Base-by-base conservation (phyloP, 192 early-diverging fungal species). In the Umbelopsis vinacea region DNA sequence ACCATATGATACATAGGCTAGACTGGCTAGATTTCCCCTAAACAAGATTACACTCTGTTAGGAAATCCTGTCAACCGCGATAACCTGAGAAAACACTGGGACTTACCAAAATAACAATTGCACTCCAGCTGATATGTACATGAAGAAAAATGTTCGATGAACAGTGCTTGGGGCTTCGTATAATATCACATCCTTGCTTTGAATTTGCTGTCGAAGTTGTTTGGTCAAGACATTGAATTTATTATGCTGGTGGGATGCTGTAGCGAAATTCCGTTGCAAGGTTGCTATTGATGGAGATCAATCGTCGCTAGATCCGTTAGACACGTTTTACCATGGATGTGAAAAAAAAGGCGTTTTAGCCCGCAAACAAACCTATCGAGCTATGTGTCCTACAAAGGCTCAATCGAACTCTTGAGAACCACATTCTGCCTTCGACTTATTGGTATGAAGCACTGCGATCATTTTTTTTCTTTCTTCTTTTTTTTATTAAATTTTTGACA, bases 31-130 rank as follows among this genome's bases (percentile, higher is more conserved):
- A 66, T 81, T 76, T 21, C 79, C 79, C 78, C 76, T 78, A 67
- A 15, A 24, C 21, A 14, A 38, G 23, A 19, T 55, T 26, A 0
- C 29, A 50, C 4, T 57, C 17, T 24, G 15, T 29, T 19, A 55
- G 17, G 17, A 48, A 70, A 19, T 21, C 7, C 2, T 29, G 11
- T 15, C 3, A 38, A 19, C 7, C 38, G 17, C 45, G 2, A 9
- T 24, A 33, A 14, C 17, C 17, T 29, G 17, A 5, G 17, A 29
- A n/a, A 29, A 17, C 12, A 17, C 4, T 35, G 21, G n/a, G 29
- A 14, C 52, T 66, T 73, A 78, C 79, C 79, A 81, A 35, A 81
- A 81, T 46, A 81, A 68, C 12, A 81, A 54, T 43, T 81, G 79
- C 1, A 81, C 75, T 24, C 69, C 73, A 12, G 79, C 75, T 11